Evolutionary conservation across 1,139 yeast genomes (phyloP), one percentile per base, ranked within the genome.

Genomic region (Geotrichum aggregatum): DNA sequence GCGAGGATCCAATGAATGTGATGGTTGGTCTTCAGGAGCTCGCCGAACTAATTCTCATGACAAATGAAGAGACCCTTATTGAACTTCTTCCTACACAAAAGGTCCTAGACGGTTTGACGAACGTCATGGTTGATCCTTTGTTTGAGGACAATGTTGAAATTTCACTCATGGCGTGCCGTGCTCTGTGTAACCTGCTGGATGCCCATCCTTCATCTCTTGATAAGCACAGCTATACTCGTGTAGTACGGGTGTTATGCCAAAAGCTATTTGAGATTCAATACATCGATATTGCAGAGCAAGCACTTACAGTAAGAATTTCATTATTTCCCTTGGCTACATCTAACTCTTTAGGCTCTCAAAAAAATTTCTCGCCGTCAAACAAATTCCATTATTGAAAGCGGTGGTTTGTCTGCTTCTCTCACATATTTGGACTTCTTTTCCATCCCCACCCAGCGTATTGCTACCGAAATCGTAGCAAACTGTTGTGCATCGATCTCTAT

Each of bases 221-320:
- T 54, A 79, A 77, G 50, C 83, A 89, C 3, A 83, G 87, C 6
- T 75, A 77, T 42, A 80, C 80, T 26, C 83, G 85, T 44, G 86
- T 85, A 1, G 78, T 89, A 11, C 83, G 81, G 40, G 81, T 79
- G 0, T 71, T 92, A 41, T 81, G 87, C 59, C 73, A 75, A 11
- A 86, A 86, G 61, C 69, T 92, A 44, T 66, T 79, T 58, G 95
- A 88, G 60, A 84, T 91, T 18, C 81, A 82, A 54, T 89, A 80
- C 65, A 91, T 92, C 52, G 98, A 92, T 66, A 73, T 92, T 54
- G 95, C 97, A 0, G 98, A 92, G 66, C 97, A 91, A 67, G 91
- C 92, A 0, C 71, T 92, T 43, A 91, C 84, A 60, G 83, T 94
- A 0, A 70, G 76, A 54, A 14, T 38, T 19, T 21, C 11, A 16